Base-by-base conservation (phyloP, 176 grass and related monocot genomes). In the Carex cristatella region DNA sequence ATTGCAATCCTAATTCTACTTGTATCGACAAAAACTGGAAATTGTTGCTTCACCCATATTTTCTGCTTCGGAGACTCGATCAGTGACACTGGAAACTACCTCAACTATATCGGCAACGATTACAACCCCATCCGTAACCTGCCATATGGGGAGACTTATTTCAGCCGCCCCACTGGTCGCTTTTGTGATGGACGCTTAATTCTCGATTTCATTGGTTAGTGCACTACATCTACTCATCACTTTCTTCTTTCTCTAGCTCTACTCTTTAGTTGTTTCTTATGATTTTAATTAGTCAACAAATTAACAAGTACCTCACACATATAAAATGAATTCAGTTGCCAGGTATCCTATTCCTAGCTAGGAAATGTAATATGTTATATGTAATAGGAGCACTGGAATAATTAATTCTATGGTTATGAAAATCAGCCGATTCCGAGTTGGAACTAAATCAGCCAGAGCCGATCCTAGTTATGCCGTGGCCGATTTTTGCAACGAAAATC, bases 11-110 rank as follows among this genome's bases (percentile, higher is more conserved):
- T 79, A 2, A 35, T 35, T 31, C 49, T 82, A 69, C 65, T 66
- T 83, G 11, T 83, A 42, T 55, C 63, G 23, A 23, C 23, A 83
- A 83, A 54, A 30, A 12, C 62, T 4, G 81, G 42, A 54, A 83
- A 68, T 68, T 83, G 79, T 14, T 92, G 94, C 63, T 97, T 89
- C 92, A 84, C 90, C 75, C 85, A 69, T 76, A 90, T 97, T 88
- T 97, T 92, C 85, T 90, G 92, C 83, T 97, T 97, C 85, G 94
- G 94, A 31, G 92, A 97, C 88, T 97, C 92, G 73, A 86, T 94
- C 56, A 87, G 92, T 2, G 94, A 97, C 88, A 97, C 94, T 4
- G 94, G 94, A 38, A 97, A 97, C 88, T 92, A 70, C 8, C 68
- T 97, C 19, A 61, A 8, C 13, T 81, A 85, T 13, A 81, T 81